phyloP scores from a whole-genome alignment of 106 monocot genomes.

The Dioscorea alata region DNA sequence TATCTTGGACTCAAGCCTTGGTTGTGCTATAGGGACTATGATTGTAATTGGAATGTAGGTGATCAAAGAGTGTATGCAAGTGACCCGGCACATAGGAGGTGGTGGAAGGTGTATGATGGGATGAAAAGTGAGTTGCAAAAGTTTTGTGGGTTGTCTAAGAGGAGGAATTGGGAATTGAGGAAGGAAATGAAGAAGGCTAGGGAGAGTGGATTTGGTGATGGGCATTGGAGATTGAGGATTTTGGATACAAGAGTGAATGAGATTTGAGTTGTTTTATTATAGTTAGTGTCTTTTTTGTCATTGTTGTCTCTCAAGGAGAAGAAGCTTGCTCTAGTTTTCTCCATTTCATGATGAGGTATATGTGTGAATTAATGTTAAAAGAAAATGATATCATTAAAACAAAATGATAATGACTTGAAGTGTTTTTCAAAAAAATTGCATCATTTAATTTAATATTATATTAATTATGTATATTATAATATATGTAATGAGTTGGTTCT shows the following conservation, averaged over 20 bases:
- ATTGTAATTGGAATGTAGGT: conserved; percentile 72
- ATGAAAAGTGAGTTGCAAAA: conserved; percentile 39
- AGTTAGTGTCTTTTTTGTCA: no score
- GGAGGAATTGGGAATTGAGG: conserved; percentile 38
- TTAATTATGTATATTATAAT: no score
- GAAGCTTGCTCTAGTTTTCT: no score
- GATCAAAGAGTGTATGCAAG: conserved; percentile 59
- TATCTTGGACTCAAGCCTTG: conserved; percentile 86
- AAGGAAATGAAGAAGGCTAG: conserved; percentile 38
- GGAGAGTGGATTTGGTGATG: conserved; percentile 28
- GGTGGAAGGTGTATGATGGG: conserved; percentile 72
- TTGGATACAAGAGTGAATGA: background rate
- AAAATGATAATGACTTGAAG: no score
- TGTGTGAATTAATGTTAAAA: no score
- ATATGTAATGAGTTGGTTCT: no score
- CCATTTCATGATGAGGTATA: no score
- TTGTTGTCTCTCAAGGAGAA: no score
- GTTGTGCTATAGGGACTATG: conserved; percentile 73
- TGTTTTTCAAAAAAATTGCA: no score
- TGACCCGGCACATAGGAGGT: conserved; percentile 57
- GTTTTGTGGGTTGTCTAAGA: conserved; percentile 35
- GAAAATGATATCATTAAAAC: no score
- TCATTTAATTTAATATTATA: no score
- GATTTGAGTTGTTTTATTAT: no score
- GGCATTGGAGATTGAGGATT: conserved; percentile 58